Percentiles rank a stretch among this genome's conserved stretches.
Conservation (phyloP, 352 stramenopile species). For the Phytophthora fragariaefolia region DNA sequence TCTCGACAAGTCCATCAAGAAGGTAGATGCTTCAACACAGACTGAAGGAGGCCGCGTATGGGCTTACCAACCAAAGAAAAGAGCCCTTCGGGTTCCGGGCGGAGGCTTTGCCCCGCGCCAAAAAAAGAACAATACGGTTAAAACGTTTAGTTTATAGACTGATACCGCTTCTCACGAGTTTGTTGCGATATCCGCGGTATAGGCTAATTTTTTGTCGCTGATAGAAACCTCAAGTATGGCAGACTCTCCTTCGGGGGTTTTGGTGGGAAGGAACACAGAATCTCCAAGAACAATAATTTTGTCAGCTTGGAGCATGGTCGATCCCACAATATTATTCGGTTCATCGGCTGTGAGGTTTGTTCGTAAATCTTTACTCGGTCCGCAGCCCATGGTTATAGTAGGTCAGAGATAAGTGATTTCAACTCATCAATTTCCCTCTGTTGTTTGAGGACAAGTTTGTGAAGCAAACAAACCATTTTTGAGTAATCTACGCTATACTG, state of each 20-base stretch:
- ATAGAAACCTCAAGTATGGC: background rate
- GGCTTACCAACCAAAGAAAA: too few species aligned
- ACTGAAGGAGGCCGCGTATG: too few species aligned
- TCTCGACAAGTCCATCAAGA: too few species aligned
- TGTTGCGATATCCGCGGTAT: background rate
- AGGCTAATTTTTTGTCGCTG: background rate
- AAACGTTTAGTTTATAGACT: background rate
- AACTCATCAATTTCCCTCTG: background rate
- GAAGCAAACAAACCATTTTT: slow-evolving; percentile 2
- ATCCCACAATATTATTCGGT: background rate
- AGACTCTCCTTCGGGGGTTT: background rate
- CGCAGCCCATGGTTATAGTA: background rate
- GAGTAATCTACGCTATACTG: slow-evolving; percentile 1
- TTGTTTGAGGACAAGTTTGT: slow-evolving; percentile 9
- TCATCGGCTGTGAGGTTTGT: background rate
- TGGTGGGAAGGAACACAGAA: background rate
- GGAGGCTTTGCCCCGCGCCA: too few species aligned
- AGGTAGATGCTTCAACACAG: too few species aligned
- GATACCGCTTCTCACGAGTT: background rate
- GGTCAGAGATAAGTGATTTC: background rate
- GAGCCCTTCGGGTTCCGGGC: too few species aligned
- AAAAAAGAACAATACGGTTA: too few species aligned
- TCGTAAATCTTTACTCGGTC: background rate
- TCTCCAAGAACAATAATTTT: background rate
- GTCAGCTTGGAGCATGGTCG: background rate